Base-by-base conservation (phyloP, 352 stramenopile species). In the Aphanomyces astaci region DNA sequence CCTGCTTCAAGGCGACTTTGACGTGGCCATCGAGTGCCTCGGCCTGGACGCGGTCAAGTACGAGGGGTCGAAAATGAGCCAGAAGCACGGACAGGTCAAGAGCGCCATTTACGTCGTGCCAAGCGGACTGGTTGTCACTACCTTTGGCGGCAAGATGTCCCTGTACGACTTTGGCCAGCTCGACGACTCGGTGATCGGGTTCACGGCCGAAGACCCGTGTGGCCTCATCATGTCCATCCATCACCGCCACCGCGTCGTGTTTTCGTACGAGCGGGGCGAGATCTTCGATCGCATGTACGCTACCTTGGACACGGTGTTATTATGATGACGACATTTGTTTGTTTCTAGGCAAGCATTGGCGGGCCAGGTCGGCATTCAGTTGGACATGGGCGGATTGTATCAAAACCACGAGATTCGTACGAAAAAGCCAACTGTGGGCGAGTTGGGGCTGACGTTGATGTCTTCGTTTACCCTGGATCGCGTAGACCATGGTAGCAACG, bases 221-320 rank as follows among this genome's bases (percentile, higher is more conserved):
- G 56, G 56, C 25, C 33, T 65, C 22, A 36, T 65, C 15, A 17
- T 65, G 10, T 48, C 32, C 36, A 65, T 65, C 36, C 19, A 46
- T 11, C 15, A 31, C 28, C 56, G 56, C 40, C 56, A 65, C 33
- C 56, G 56, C 30, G 48, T 65, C 32, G 56, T 65, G 10, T 65
- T 53, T 28, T 65, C 56, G 33, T 65, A 52, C 36, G 56, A 65
- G 39, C 56, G 56, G 11, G 48, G 31, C 22, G 56, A 65, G 22
- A 65, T 65, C 25, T 65, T 65, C n/a, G 56, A 65, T 39, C 56
- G 36, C 56, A 65, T 65, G 56, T 65, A 4, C n/a, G 56, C 9
- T n/a, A n/a, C 10, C 56, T 32, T 24, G 25, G 1, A n/a, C n/a
- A n/a, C n/a, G n/a, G n/a, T n/a, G n/a, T n/a, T n/a, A n/a, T n/a